A percentile compares a stretch with the other conserved stretches of the same genome.
phyloP scores from a whole-genome alignment of 1,284 basidiomycete species.

The Fomes fomentarius region DNA sequence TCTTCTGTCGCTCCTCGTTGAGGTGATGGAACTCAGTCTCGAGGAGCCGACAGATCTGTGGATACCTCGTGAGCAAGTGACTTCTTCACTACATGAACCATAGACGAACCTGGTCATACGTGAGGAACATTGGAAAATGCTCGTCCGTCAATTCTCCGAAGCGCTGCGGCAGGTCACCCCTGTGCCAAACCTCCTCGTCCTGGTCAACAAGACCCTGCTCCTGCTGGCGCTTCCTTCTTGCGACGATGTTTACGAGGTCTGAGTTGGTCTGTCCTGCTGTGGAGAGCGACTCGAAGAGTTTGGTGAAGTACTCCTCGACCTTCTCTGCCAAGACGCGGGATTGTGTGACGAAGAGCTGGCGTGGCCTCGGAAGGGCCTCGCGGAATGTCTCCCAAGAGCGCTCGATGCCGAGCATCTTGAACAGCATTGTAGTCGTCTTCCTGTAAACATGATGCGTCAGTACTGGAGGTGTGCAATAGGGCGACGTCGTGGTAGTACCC shows the following conservation, averaged over 20 bases:
- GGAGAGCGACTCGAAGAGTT: conserved; percentile 51
- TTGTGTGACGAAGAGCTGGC: conserved; percentile 76
- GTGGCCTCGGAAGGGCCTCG: conserved; percentile 38
- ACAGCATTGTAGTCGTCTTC: conserved; percentile 77
- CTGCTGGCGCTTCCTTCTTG: conserved; percentile 26
- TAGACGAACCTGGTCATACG: conserved; percentile 61
- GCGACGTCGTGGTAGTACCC: too few species aligned
- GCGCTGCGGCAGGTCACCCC: conserved; percentile 51
- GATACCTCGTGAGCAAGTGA: not conserved
- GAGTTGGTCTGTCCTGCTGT: conserved; percentile 41
- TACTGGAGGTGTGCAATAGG: too few species aligned
- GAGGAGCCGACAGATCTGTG: conserved; percentile 19
- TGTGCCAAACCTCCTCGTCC: conserved; percentile 52
- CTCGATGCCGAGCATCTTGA: conserved; percentile 73
- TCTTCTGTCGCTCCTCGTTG: not conserved
- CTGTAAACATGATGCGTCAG: conserved; percentile 34
- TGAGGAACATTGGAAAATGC: conserved; percentile 75
- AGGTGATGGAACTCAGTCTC: conserved; percentile 22
- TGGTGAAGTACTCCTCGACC: conserved; percentile 67
- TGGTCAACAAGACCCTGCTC: conserved; percentile 46
- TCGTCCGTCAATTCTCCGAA: conserved; percentile 60
- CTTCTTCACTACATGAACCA: too few species aligned
- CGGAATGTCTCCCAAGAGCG: conserved; percentile 45
- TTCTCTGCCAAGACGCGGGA: conserved; percentile 65
- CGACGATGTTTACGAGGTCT: conserved; percentile 37